Base-by-base conservation (phyloP, 495 filamentous ascomycete species). In the Durotheca rogersii region DNA sequence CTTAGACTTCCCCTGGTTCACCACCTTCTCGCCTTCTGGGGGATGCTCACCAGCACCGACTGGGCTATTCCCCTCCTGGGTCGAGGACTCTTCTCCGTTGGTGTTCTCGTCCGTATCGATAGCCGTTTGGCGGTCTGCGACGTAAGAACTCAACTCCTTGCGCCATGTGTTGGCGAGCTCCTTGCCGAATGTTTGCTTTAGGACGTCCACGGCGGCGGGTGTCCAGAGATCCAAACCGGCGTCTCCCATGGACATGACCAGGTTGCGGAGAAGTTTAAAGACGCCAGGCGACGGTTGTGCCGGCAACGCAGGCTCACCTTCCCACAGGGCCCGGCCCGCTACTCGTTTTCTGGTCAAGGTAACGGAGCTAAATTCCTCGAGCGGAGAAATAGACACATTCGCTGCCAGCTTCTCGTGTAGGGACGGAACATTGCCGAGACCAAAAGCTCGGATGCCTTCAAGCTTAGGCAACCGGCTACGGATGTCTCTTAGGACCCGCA, bases 141-240 rank as follows among this genome's bases (percentile, higher is more conserved):
- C 34, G 14, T 45, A 32, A 0, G 45, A 39, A 7, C 32, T 58
- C 6, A 77, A 53, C 29, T 66, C 68, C 36, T 70, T 61, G 17
- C 61, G 49, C 78, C 69, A 79, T 1, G 56, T 47, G 39, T 58
- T 58, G 20, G 60, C 67, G 29, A 87, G 53, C 39, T 73, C 71
- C 31, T 62, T 64, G 11, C 74, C 59, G 9, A 88, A 58, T 23
- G 66, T 45, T 6, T 51, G 47, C 69, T 92, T 94, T 34, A 97
- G 58, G 2, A 73, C 71, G 6, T 58, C 55, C 0, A 90, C 79
- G 0, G 87, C 87, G 2, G 75, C 78, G 2, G 82, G 78, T 46
- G 84, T 91, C 93, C 93, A 98, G 6, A 97, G 65, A 58, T 97
- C 93, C 23, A 72, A 69, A 0, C 93, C 93, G 7, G 72, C 71